Evolutionary conservation across 345 rosid genomes (phyloP).

Genomic region (Euclidium syriacum): DNA sequence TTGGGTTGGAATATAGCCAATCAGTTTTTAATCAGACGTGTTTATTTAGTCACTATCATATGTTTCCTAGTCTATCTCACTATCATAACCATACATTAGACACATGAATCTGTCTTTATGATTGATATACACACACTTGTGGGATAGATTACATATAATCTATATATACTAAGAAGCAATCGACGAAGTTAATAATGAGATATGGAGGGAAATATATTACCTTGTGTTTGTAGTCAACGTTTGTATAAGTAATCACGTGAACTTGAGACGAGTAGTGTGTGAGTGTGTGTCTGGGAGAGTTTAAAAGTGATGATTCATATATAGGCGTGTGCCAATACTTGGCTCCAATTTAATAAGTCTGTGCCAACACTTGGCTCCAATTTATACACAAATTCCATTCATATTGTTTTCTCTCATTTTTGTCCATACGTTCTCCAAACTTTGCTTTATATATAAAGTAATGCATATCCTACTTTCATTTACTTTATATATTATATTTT

Average conservation of each 20-base stretch:
- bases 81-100: not conserved
- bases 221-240: not conserved
- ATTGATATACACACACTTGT: not conserved
- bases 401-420: not conserved
- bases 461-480: slow-evolving; percentile 16
- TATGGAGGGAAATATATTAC: slow-evolving; percentile 4
- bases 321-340: slow-evolving; percentile 28
- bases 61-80: not conserved
- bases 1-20: not conserved
- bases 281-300: not conserved
- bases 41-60: not conserved
- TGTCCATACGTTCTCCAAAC: slow-evolving; percentile 1
- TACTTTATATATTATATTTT: slow-evolving; percentile 1
- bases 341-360: slow-evolving; percentile 14
- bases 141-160: no score
- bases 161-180: not conserved
- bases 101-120: not conserved
- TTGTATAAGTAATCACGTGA: slow-evolving; percentile 26
- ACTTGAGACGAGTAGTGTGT: slow-evolving; percentile 6
- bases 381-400: slow-evolving; percentile 24
- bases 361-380: slow-evolving; percentile 29
- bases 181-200: not conserved
- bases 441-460: slow-evolving; percentile 20
- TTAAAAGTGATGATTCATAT: not conserved
- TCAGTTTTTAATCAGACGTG: not conserved